Base-by-base conservation (phyloP, 176 grass and related monocot species). In the Luzula sylvatica region DNA sequence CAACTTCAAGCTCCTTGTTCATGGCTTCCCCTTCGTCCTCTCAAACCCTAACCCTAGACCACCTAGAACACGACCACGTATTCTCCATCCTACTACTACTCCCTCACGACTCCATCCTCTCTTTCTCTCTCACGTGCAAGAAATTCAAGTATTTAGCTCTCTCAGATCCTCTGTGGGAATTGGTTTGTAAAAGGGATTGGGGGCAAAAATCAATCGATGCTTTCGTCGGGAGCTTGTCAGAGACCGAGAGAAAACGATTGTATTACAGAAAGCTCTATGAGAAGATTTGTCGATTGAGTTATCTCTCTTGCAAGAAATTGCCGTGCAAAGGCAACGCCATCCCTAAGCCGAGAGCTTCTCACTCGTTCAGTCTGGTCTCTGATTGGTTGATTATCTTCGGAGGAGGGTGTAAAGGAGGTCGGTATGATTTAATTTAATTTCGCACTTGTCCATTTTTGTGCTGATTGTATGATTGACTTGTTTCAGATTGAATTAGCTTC, bases 371-470 rank as follows among this genome's bases (percentile, higher is more conserved):
- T 65, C 76, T 96, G 17, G 74, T 89, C 49, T 66, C 77, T 18
- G 83, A 74, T 15, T 95, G 90, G 84, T 78, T 96, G 23, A 58
- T 89, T 59, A 70, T 96, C 64, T 86, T 96, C 39, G 90, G 90
- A 17, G 84, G 84, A 22, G 90, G 84, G 51, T 86, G 67, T 28
- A 80, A 96, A 77, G 84, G 90, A 96, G 90, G 90, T 89, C 47
- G 11, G 23, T 29, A 67, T 47, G 20, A 26, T 35, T 53, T 53
- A 3, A 11, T 53, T 53, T 67, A 9, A 15, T 55, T 42, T 39
- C n/a, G 12, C 35, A 26, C 55, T 15, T 13, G n/a, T 26, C 23
- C 26, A 1, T 53, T 39, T 28, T 55, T 4, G 15, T 38, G 25
- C 19, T 20, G 14, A 11, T 53, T 15, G 8, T 54, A 15, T 8